Percentiles rank a stretch among this genome's conserved stretches.
These are phyloP conservation scores for Scheffersomyces illinoinensis DNA, from an alignment of 1,139 yeast species.

Conservation along the genomic window DNA sequence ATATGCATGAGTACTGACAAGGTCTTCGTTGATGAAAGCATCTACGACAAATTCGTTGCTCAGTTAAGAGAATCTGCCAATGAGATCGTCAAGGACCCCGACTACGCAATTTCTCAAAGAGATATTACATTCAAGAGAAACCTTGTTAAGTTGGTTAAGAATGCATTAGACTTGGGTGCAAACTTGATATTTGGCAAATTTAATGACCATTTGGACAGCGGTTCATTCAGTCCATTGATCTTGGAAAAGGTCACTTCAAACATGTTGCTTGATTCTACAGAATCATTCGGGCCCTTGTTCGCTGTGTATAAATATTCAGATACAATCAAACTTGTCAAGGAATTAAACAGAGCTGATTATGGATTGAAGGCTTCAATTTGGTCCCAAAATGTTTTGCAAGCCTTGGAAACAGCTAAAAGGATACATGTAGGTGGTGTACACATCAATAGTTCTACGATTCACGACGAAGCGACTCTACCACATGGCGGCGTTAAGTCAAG, in stretches of 20 bases:
- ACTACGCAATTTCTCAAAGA: conserved; percentile 28
- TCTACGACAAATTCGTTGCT: conserved; percentile 28
- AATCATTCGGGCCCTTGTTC: conserved; percentile 53
- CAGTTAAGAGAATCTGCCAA: conserved; percentile 21
- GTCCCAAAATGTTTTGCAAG: conserved; percentile 45
- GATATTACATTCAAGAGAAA: conserved; percentile 23
- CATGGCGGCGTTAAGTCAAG: conserved; percentile 58
- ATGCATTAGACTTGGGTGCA: conserved; percentile 49
- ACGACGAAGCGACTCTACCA: conserved; percentile 52
- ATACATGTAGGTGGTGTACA: conserved; percentile 53
- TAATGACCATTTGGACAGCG: conserved; percentile 7
- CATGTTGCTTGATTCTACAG: conserved; percentile 34
- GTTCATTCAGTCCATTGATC: conserved; percentile 28
- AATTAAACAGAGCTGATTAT: conserved; percentile 30
- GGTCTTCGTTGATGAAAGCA: conserved; percentile 31
- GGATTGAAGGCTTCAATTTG: conserved; percentile 61
- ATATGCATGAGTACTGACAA: conserved; percentile 48
- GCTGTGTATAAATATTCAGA: conserved; percentile 34
- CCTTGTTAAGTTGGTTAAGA: conserved; percentile 29
- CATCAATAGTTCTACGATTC: conserved; percentile 48
- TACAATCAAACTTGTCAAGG: conserved; percentile 27
- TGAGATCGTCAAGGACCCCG: conserved; percentile 19
- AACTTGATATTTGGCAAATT: conserved; percentile 24
- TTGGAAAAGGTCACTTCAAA: conserved; percentile 33
- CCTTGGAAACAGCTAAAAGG: conserved; percentile 33